A percentile compares a stretch with the other conserved stretches of the same genome.
phyloP scores from a whole-genome alignment of 495 filamentous ascomycete genomes.

The Margaritispora aquatica region DNA sequence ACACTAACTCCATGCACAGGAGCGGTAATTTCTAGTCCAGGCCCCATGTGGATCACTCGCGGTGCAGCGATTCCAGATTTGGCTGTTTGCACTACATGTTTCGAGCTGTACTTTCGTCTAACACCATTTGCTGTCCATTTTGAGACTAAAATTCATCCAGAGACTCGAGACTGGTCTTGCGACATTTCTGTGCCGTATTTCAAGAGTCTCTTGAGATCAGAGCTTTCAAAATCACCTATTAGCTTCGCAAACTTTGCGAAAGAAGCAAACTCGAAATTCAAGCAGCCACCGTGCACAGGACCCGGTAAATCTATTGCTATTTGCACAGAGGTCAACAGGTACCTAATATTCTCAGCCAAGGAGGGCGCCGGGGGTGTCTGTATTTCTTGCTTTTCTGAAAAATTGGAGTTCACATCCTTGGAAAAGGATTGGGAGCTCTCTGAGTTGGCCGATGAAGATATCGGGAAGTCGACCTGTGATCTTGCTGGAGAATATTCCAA shows the following conservation, averaged over 20 bases:
- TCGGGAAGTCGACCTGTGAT: background rate
- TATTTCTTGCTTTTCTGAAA: background rate
- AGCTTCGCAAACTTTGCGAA: constrained; percentile 1
- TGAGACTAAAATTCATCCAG: background rate
- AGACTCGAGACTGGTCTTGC: constrained; percentile 4
- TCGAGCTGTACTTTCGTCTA: constrained; percentile 4
- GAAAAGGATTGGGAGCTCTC: background rate
- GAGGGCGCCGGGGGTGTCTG: background rate
- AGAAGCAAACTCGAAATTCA: background rate
- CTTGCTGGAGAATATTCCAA: background rate
- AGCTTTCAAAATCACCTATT: background rate
- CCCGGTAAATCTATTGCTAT: background rate
- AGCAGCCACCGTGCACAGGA: background rate
- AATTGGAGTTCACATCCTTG: background rate
- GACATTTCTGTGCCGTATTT: constrained; percentile 3
- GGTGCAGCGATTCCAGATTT: constrained; percentile 1
- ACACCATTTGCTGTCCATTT: constrained; percentile 7
- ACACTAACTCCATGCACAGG: constrained; percentile 1
- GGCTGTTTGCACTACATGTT: constrained; percentile 7
- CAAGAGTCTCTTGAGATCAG: background rate
- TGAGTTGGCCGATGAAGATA: background rate
- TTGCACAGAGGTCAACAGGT: background rate
- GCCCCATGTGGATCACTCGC: constrained; percentile 3
- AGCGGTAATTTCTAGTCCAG: background rate
- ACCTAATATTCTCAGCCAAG: background rate